Conservation (phyloP, 768 basidiomycete species). For the Termitomyces sp. region DNA sequence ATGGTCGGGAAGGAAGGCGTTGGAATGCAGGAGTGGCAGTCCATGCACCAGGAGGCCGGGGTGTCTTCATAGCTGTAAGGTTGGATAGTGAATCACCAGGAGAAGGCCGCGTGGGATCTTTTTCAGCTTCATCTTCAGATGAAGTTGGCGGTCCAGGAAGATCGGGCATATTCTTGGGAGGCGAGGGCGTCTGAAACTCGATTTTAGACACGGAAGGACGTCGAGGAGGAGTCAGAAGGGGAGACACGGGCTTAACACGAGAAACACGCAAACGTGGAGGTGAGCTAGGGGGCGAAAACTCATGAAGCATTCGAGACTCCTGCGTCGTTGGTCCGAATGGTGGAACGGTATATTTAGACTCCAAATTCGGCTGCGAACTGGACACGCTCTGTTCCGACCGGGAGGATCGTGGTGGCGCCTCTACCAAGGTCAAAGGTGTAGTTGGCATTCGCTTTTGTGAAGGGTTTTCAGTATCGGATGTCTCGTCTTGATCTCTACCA, state of each 20-base stretch:
- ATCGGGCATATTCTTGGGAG: conserved; percentile 58
- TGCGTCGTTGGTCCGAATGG: neutral
- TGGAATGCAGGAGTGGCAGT: conserved; percentile 1
- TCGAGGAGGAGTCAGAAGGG: conserved; percentile 46
- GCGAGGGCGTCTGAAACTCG: conserved; percentile 61
- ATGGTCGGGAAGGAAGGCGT: neutral
- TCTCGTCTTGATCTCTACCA: neutral
- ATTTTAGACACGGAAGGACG: conserved; percentile 36
- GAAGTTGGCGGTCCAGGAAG: conserved; percentile 66
- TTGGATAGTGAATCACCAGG: conserved; percentile 18
- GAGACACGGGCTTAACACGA: conserved; percentile 11
- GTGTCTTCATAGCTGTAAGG: conserved; percentile 35
- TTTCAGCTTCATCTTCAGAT: conserved; percentile 39
- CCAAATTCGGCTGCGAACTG: conserved; percentile 10
- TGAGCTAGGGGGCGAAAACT: conserved; percentile 26
- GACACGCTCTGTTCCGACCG: conserved; percentile 8
- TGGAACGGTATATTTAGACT: neutral
- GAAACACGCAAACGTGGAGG: conserved; percentile 17
- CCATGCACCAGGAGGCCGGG: conserved; percentile 44
- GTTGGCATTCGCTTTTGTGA: conserved; percentile 24
- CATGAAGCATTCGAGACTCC: conserved; percentile 1
- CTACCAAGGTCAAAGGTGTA: too few relatives aligned
- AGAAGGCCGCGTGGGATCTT: conserved; percentile 17
- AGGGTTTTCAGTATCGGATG: conserved; percentile 6
- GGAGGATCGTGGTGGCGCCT: conserved; percentile 10